Conservation (phyloP, 2,329 filamentous ascomycete genomes). For the Emmonsiellopsis sp. region DNA sequence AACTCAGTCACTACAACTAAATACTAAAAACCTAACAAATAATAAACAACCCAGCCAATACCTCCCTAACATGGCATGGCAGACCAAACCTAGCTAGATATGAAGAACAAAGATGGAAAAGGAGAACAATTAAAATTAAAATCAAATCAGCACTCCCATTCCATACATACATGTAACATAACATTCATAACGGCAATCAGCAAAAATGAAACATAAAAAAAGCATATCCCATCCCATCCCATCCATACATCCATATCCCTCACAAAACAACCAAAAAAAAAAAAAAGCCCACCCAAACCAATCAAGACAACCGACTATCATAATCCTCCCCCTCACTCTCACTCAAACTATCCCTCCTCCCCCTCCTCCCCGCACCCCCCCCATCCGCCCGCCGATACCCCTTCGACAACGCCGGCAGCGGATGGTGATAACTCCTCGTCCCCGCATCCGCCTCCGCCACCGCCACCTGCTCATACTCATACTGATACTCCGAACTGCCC, state of each 20-base stretch:
- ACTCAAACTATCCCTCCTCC: conserved; percentile 45
- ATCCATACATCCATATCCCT: background rate
- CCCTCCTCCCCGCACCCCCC: conserved; percentile 27
- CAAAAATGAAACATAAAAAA: background rate
- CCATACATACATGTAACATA: background rate
- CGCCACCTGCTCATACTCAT: conserved; percentile 34
- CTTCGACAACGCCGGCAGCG: conserved; percentile 46
- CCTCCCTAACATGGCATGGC: too few relatives aligned
- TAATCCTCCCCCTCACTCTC: conserved; percentile 39
- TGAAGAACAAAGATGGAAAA: too few relatives aligned
- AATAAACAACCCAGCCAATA: too few relatives aligned
- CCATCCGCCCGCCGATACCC: conserved; percentile 31
- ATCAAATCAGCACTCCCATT: too few relatives aligned
- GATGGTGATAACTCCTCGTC: conserved; percentile 49
- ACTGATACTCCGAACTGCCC: conserved; percentile 30
- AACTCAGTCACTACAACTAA: too few relatives aligned
- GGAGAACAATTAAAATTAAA: too few relatives aligned
- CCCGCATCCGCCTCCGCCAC: conserved; percentile 26
- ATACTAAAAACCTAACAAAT: too few relatives aligned
- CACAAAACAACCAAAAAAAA: background rate
- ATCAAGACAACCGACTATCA: conserved; percentile 17
- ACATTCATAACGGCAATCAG: too few relatives aligned
- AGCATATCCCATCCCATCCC: background rate
- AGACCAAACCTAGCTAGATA: too few relatives aligned
- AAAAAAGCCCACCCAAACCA: background rate